Base-by-base conservation (phyloP, 768 basidiomycete species). In the Sistotremastrum niveocremeum region DNA sequence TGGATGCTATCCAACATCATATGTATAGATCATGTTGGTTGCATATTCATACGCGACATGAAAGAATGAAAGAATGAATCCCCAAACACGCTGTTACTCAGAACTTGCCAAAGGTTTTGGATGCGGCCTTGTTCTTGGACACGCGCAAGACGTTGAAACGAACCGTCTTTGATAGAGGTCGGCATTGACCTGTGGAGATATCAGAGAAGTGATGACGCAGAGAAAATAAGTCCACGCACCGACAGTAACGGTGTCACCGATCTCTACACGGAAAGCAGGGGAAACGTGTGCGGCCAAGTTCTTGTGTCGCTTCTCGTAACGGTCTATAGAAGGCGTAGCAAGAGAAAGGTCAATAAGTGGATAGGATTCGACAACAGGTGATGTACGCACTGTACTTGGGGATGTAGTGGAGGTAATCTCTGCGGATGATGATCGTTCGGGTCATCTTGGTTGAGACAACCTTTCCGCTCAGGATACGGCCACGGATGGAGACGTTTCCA, bases 371-470 rank as follows among this genome's bases (percentile, higher is more conserved):
- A 10, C n/a, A 39, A 38, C 6, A 38, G 39, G 31, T 6, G 8
- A 31, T 37, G 12, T 7, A 76, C 86, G 61, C 63, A 90, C 87
- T 85, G 77, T 98, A 99, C 76, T 99, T 99, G 55, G 93, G 89
- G 65, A 99, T 77, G 71, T 91, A 98, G 71, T 91, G 88, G 41
- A 91, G 78, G 67, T 89, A 89, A 67, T 90, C 85, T 54, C 85
- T 74, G 53, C 95, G 91, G 70, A 99, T 90, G 69, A 98, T 79
- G 63, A 97, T 76, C 49, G 95, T 98, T 62, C 94, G 88, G 64
- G 84, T 94, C 95, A 99, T 98, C 77, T 99, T 99, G 41, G 93
- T 95, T 45, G 94, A 98, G 51, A 97, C 73, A 51, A 99, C 94
- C 65, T 88, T 88, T 65, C 95, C 95, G 42, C 91, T 94, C 52